Conservation (phyloP, 495 filamentous ascomycete species). For the Friedmanniomyces endolithicus region DNA sequence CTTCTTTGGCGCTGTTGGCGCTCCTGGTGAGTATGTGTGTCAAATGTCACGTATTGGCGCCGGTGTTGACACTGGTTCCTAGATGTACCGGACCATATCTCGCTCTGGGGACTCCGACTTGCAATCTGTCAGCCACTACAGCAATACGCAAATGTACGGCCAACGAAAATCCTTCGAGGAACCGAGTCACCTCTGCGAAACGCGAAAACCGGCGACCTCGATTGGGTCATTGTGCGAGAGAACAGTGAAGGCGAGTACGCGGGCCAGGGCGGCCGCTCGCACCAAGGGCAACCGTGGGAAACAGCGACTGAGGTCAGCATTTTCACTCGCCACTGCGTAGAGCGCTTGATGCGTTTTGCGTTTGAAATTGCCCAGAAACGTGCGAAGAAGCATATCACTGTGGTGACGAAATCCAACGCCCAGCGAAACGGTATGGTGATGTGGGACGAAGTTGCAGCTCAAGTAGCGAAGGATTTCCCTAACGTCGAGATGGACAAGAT, state of each 20-base stretch:
- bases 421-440: constrained; percentile 34
- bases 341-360: constrained; percentile 31
- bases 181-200: constrained; percentile 26
- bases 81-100: constrained; percentile 32
- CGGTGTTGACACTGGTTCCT: not conserved
- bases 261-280: constrained; percentile 29
- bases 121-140: constrained; percentile 31
- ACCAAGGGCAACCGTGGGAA: constrained; percentile 21
- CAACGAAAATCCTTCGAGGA: constrained; percentile 29
- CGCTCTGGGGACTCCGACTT: constrained; percentile 32
- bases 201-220: constrained; percentile 21
- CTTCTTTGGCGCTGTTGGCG: constrained; percentile 32
- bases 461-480: constrained; percentile 28
- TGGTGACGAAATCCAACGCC: constrained; percentile 34
- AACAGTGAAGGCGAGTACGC: constrained; percentile 34
- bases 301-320: constrained; percentile 30
- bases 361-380: constrained; percentile 29
- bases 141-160: constrained; percentile 34
- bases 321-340: constrained; percentile 30
- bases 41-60: not conserved
- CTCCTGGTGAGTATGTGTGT: constrained; percentile 17
- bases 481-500: constrained; percentile 31
- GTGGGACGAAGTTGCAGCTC: constrained; percentile 30
- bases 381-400: constrained; percentile 30
- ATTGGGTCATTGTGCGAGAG: constrained; percentile 34